A percentile compares a stretch with the other conserved stretches of the same genome.
phyloP scores from a whole-genome alignment of 225 moss, liverwort and hornwort species.

The Polytrichum formosum region DNA sequence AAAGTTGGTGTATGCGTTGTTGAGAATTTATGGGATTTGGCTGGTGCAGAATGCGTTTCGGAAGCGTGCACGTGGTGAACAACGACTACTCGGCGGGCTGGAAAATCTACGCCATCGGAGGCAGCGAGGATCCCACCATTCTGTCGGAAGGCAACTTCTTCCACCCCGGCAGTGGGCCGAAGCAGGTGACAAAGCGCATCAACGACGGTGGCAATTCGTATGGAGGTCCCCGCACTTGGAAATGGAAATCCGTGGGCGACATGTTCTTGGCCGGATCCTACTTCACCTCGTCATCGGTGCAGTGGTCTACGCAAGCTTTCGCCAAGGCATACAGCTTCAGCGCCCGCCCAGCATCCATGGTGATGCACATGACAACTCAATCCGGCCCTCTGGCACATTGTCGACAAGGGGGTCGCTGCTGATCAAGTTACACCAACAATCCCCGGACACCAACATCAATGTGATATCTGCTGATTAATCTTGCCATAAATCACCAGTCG shows the following conservation, averaged over 20 bases:
- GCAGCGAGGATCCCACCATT: slow-evolving; percentile 32
- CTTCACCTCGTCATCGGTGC: slow-evolving; percentile 2
- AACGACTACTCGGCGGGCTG: slow-evolving; percentile 43
- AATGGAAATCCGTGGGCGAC: slow-evolving; percentile 34
- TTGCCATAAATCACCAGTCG: too few species aligned
- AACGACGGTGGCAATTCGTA: slow-evolving; percentile 11
- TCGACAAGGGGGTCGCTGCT: slow-evolving; percentile 5
- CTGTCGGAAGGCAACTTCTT: slow-evolving; percentile 20
- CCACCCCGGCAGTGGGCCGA: slow-evolving; percentile 11
- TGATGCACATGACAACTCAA: slow-evolving; percentile 7
- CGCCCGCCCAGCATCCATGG: background rate
- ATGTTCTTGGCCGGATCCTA: slow-evolving; percentile 12
- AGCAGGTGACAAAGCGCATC: slow-evolving; percentile 33
- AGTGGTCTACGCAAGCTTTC: slow-evolving; percentile 11
- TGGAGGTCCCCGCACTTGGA: slow-evolving; percentile 13
- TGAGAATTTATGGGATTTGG: background rate
- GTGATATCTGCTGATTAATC: too few species aligned
- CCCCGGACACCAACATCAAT: too few species aligned
- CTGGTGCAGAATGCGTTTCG: slow-evolving; percentile 16
- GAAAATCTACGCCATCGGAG: slow-evolving; percentile 33
- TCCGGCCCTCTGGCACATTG: slow-evolving; percentile 17
- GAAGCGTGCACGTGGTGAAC: slow-evolving; percentile 34
- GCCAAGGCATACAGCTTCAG: slow-evolving; percentile 14
- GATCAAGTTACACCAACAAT: background rate
- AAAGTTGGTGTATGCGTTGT: too few species aligned